A percentile compares a stretch with the other conserved stretches of the same genome.
phyloP scores from a whole-genome alignment of 2,329 filamentous ascomycete species.

The Gliomastix tumulicola region DNA sequence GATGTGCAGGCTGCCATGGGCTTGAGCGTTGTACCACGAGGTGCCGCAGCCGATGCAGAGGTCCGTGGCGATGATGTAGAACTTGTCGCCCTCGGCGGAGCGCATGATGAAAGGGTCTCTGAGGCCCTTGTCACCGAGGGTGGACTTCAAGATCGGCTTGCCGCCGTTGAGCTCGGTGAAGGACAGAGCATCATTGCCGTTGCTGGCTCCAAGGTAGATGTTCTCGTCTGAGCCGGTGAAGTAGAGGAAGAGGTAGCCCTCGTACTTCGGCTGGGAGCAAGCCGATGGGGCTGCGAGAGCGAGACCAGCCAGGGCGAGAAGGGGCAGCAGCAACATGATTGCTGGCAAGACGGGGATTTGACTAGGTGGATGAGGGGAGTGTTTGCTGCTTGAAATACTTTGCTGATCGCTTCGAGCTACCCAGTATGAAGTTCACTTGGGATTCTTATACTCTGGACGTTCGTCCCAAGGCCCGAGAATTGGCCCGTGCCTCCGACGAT shows the following conservation, averaged over 20 bases:
- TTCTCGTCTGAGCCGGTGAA: conserved; percentile 33
- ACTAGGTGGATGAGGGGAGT: too few relatives aligned
- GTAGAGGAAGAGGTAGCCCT: conserved; percentile 73
- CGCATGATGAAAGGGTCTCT: conserved; percentile 44
- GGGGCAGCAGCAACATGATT: too few relatives aligned
- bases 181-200: conserved; percentile 38
- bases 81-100: conserved; percentile 34
- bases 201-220: conserved; percentile 39
- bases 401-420: too few relatives aligned
- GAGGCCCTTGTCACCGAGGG: conserved; percentile 35
- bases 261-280: conserved; percentile 39
- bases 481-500: too few relatives aligned
- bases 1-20: conserved; percentile 34
- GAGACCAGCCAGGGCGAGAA: too few relatives aligned
- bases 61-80: conserved; percentile 40
- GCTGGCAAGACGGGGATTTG: too few relatives aligned
- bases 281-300: neutral
- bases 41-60: conserved; percentile 42
- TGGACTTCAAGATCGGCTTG: conserved; percentile 33
- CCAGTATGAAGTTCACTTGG: too few relatives aligned
- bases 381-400: too few relatives aligned
- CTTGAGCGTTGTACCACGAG: conserved; percentile 34
- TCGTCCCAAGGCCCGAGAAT: too few relatives aligned
- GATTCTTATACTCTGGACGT: too few relatives aligned
- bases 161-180: conserved; percentile 39